Conservation (phyloP, 495 filamentous ascomycete genomes). For the Penicillium simplicissimum region DNA sequence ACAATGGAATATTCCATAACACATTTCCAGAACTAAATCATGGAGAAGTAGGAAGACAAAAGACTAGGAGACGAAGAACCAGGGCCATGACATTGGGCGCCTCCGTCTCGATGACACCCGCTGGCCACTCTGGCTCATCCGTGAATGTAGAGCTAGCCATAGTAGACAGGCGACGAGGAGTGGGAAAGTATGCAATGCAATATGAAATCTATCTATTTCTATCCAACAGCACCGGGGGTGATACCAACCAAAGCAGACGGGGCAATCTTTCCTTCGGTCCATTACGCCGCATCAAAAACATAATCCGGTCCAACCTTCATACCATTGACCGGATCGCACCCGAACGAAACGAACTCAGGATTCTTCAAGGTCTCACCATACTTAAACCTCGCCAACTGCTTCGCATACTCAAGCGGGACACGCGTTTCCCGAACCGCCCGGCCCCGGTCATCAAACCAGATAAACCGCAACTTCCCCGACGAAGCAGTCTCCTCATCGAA, state of each 20-base stretch:
- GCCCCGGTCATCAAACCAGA: background rate
- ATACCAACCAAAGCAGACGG: background rate
- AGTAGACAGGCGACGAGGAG: background rate
- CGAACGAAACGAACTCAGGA: background rate
- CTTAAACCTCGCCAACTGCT: background rate
- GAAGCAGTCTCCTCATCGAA: background rate
- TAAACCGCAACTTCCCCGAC: background rate
- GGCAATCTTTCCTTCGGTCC: background rate
- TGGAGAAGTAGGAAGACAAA: background rate
- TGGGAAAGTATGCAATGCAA: background rate
- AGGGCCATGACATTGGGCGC: background rate
- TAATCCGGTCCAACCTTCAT: background rate
- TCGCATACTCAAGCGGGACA: background rate
- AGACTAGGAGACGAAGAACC: background rate
- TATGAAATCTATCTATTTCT: background rate
- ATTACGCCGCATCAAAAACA: background rate
- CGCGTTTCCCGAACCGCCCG: background rate
- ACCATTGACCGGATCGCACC: background rate
- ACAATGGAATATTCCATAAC: constrained; percentile 2
- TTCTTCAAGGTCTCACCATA: background rate
- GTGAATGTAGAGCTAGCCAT: background rate
- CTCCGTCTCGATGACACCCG: background rate
- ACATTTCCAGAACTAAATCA: background rate
- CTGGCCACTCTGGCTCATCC: background rate
- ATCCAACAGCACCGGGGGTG: background rate